Evolutionary conservation across 2,329 filamentous ascomycete genomes (phyloP).

Genomic region (Dactylellina sp.): DNA sequence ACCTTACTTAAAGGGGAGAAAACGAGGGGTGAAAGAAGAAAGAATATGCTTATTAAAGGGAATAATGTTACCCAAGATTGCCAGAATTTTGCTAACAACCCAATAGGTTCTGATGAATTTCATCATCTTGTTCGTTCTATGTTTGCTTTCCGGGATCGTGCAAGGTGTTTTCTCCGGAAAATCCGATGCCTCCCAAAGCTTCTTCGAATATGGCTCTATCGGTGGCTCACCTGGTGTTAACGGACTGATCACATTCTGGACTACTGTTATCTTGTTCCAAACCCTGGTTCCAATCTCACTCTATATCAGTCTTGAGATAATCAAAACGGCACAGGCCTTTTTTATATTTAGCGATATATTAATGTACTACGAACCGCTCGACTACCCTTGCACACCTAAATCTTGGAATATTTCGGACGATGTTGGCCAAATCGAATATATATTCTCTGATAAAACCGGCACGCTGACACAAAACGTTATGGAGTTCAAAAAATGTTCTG

Average conservation of each 20-base stretch:
- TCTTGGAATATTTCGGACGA: constrained; percentile 99
- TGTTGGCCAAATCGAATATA: constrained; percentile 97
- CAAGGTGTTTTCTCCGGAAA: constrained; percentile 85
- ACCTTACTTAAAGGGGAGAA: background rate
- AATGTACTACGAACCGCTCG: constrained; percentile 97
- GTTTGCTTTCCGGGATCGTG: constrained; percentile 83
- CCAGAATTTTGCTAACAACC: constrained; percentile 37
- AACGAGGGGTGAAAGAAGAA: too few species aligned
- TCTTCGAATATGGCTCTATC: constrained; percentile 87
- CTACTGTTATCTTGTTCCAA: constrained; percentile 92
- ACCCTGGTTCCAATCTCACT: constrained; percentile 98
- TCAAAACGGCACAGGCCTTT: constrained; percentile 89
- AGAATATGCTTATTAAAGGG: too few species aligned
- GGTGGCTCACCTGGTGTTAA: constrained; percentile 79
- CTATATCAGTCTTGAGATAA: constrained; percentile 96
- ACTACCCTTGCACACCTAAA: constrained; percentile 95
- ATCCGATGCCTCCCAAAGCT: constrained; percentile 78
- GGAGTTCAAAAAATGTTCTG: constrained; percentile 99
- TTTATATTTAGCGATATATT: constrained; percentile 96
- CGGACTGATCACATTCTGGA: constrained; percentile 97
- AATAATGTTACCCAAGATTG: too few species aligned
- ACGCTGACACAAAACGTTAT: constrained; percentile 92
- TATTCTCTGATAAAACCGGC: constrained; percentile 95
- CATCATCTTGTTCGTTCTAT: constrained; percentile 87
- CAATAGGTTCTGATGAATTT: constrained; percentile 82